These are phyloP conservation scores for Fraxinus greggii DNA, from an alignment of 305 asterid genomes.

Conservation along the genomic window DNA sequence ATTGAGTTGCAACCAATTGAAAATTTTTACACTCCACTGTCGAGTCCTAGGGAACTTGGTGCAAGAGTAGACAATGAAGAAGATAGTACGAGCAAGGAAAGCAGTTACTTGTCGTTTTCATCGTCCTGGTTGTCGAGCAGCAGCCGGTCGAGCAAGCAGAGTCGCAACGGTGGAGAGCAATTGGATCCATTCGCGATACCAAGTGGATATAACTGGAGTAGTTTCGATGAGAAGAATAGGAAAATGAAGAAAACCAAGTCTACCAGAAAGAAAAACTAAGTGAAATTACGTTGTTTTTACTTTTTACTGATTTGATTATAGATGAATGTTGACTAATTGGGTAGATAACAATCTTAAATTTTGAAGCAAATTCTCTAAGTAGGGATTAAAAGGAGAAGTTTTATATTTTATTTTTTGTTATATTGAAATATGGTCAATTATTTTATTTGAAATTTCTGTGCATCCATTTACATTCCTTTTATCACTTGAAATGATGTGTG, in stretches of 20 bases:
- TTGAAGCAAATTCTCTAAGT: not conserved
- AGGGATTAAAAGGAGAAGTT: not conserved
- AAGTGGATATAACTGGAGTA: slow-evolving; percentile 64
- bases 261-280: slow-evolving; percentile 38
- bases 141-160: slow-evolving; percentile 22
- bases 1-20: slow-evolving; percentile 68
- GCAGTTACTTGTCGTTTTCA: slow-evolving; percentile 37
- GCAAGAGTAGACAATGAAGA: slow-evolving; percentile 9
- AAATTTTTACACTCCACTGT: slow-evolving; percentile 70
- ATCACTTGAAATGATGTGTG: not conserved
- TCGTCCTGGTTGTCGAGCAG: slow-evolving; percentile 56
- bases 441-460: not conserved
- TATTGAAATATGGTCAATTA: not conserved
- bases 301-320: not conserved
- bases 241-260: slow-evolving; percentile 63
- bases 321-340: slow-evolving; percentile 2
- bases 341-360: not conserved
- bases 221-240: slow-evolving; percentile 55
- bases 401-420: not conserved
- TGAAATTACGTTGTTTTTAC: slow-evolving; percentile 15
- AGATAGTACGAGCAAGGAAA: slow-evolving; percentile 32
- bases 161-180: slow-evolving; percentile 6
- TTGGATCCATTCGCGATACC: slow-evolving; percentile 75
- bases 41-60: slow-evolving; percentile 64
- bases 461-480: not conserved